These are phyloP conservation scores for Xylaria acuta DNA, from an alignment of 495 filamentous ascomycete genomes.

Conservation along the genomic window DNA sequence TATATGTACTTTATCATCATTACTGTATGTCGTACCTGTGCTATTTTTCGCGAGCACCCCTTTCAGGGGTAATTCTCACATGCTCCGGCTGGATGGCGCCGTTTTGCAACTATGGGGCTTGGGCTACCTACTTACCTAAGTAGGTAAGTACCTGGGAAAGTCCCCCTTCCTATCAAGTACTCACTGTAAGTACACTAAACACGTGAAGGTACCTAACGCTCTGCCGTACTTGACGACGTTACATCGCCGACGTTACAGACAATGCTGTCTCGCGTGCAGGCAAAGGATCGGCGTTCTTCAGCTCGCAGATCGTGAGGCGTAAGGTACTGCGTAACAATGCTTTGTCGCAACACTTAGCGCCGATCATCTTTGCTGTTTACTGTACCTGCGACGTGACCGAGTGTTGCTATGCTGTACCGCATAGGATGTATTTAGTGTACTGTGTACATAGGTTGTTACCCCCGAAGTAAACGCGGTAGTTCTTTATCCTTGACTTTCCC, in stretches of 20 bases:
- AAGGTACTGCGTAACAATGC: neutral
- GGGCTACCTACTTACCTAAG: neutral
- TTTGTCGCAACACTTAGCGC: constrained; percentile 1
- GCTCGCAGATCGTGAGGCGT: constrained; percentile 17
- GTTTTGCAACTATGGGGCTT: neutral
- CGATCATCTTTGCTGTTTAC: constrained; percentile 11
- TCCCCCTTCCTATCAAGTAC: neutral
- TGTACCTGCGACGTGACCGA: constrained; percentile 8
- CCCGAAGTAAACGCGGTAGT: neutral
- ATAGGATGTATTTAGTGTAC: neutral
- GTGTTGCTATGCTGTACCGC: neutral
- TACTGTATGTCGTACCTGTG: neutral
- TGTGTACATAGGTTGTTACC: too few species aligned
- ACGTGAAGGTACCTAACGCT: neutral
- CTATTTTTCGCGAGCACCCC: neutral
- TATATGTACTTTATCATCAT: neutral
- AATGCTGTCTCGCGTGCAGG: constrained; percentile 13
- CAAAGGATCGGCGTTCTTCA: constrained; percentile 13
- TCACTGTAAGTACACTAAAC: too few species aligned
- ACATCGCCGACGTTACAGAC: constrained; percentile 3
- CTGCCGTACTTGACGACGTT: neutral
- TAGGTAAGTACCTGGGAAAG: too few species aligned
- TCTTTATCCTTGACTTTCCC: neutral
- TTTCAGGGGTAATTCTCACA: neutral
- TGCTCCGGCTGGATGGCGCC: neutral